Evolutionary conservation across 768 basidiomycete genomes (phyloP).

Genomic region (Boletus pseudopeckii): DNA sequence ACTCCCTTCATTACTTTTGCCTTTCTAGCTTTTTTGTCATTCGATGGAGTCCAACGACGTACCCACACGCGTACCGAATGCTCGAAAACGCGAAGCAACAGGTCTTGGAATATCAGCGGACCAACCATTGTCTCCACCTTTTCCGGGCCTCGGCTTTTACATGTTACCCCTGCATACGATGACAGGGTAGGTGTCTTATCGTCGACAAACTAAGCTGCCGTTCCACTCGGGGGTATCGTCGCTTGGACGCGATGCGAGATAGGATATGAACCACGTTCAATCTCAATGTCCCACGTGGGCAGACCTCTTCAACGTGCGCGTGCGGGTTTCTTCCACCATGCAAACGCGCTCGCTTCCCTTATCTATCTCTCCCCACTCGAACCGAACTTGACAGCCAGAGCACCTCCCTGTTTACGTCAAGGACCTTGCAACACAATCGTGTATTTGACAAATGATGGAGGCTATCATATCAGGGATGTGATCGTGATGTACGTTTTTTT

Average conservation of each 20-base stretch:
- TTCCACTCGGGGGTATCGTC: not conserved
- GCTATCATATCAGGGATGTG: not conserved
- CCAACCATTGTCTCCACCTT: not conserved
- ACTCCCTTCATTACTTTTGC: not conserved
- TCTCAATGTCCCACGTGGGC: not conserved
- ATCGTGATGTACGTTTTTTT: not conserved
- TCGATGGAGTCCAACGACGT: not conserved
- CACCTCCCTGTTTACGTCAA: not conserved
- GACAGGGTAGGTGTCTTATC: not conserved
- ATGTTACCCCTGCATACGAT: not conserved
- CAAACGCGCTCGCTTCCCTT: not conserved
- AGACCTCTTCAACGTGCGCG: not conserved
- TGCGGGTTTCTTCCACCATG: not conserved
- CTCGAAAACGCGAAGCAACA: not conserved
- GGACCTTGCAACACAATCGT: not conserved
- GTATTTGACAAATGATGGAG: not conserved
- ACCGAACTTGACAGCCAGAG: not conserved
- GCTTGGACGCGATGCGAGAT: conserved; percentile 4
- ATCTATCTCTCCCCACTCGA: not conserved
- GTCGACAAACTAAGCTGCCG: not conserved
- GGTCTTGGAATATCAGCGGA: not conserved
- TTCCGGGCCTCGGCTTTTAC: not conserved
- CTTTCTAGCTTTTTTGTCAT: not conserved
- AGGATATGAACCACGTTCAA: conserved; percentile 1
- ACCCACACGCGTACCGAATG: not conserved